These are phyloP conservation scores for Raphanus hybrid DNA, from an alignment of 441 rosid genomes.

Conservation along the genomic window DNA sequence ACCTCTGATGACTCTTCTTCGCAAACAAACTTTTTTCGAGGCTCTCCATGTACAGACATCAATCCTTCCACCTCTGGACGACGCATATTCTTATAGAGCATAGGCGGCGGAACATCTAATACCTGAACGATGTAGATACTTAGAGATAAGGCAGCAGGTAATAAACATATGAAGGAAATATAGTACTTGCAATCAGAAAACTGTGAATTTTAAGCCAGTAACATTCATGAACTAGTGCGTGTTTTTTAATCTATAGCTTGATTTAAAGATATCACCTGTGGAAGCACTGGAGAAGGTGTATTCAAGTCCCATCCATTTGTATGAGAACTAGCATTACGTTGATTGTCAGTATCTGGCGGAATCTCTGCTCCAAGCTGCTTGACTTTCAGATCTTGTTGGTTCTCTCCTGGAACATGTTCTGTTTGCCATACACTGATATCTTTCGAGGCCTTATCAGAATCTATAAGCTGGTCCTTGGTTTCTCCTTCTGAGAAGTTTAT, in stretches of 20 bases:
- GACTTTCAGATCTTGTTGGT: slow-evolving; percentile 37
- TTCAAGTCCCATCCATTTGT: slow-evolving; percentile 47
- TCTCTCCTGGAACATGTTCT: slow-evolving; percentile 44
- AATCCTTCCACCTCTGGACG: slow-evolving; percentile 43
- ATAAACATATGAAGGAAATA: slow-evolving; percentile 9
- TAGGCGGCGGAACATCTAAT: slow-evolving; percentile 51
- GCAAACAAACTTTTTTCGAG: slow-evolving; percentile 41
- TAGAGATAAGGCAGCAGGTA: slow-evolving; percentile 21
- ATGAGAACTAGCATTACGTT: slow-evolving; percentile 42
- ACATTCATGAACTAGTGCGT: slow-evolving; percentile 3
- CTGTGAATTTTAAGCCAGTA: slow-evolving; percentile 4
- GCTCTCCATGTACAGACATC: slow-evolving; percentile 43
- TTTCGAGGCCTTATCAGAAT: slow-evolving; percentile 43
- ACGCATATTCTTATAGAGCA: slow-evolving; percentile 46
- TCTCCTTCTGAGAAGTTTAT: slow-evolving; percentile 33
- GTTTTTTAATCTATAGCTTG: slow-evolving; percentile 10
- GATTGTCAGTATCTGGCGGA: slow-evolving; percentile 41
- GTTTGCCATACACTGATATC: slow-evolving; percentile 40
- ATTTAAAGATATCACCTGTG: slow-evolving; percentile 42
- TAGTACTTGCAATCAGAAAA: not conserved
- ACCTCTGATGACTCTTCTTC: slow-evolving; percentile 56
- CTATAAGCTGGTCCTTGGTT: slow-evolving; percentile 29
- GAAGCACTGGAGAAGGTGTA: slow-evolving; percentile 58
- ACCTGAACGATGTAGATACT: slow-evolving; percentile 43
- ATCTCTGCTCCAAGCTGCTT: slow-evolving; percentile 45